These are phyloP conservation scores for Boletus bicolor DNA, from an alignment of 768 basidiomycete species.

Conservation along the genomic window DNA sequence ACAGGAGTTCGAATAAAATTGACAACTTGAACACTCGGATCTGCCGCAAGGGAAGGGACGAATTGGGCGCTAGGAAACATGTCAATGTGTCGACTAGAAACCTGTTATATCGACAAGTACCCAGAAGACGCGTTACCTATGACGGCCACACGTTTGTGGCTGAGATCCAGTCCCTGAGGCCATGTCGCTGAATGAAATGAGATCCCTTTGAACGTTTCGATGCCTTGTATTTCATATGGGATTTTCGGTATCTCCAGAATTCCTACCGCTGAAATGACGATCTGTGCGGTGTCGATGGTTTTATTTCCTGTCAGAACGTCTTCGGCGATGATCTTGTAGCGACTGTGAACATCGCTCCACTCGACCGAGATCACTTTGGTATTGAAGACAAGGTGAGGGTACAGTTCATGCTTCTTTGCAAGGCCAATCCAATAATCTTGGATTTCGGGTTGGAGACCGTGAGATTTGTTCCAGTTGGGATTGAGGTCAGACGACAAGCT, in stretches of 20 bases:
- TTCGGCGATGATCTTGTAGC: slow-evolving; percentile 37
- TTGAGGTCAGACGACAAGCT: slow-evolving; percentile 48
- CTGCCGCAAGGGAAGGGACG: slow-evolving; percentile 49
- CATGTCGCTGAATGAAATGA: slow-evolving; percentile 56
- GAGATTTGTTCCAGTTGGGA: slow-evolving; percentile 42
- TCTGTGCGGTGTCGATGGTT: slow-evolving; percentile 36
- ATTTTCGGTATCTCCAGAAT: slow-evolving; percentile 44
- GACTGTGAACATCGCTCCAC: slow-evolving; percentile 40
- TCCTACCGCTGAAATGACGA: slow-evolving; percentile 51
- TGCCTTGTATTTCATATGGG: slow-evolving; percentile 34
- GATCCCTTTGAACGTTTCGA: slow-evolving; percentile 43
- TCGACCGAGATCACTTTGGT: slow-evolving; percentile 40
- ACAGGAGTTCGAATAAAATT: slow-evolving; percentile 62
- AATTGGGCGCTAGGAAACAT: slow-evolving; percentile 52
- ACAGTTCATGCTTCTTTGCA: slow-evolving; percentile 41
- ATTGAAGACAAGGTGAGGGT: slow-evolving; percentile 41
- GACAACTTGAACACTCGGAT: slow-evolving; percentile 49
- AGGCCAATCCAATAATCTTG: slow-evolving; percentile 43
- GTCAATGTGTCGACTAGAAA: slow-evolving; percentile 1
- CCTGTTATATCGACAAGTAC: slow-evolving; percentile 29
- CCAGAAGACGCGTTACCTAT: slow-evolving; percentile 69
- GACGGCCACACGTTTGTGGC: slow-evolving; percentile 38
- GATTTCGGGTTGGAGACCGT: slow-evolving; percentile 41
- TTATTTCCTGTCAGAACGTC: slow-evolving; percentile 32
- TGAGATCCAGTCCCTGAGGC: slow-evolving; percentile 39